Evolutionary conservation across 228 moss, liverwort and hornwort genomes (phyloP), one percentile per base, ranked within the genome.

Genomic region (Sphagnum fallax): DNA sequence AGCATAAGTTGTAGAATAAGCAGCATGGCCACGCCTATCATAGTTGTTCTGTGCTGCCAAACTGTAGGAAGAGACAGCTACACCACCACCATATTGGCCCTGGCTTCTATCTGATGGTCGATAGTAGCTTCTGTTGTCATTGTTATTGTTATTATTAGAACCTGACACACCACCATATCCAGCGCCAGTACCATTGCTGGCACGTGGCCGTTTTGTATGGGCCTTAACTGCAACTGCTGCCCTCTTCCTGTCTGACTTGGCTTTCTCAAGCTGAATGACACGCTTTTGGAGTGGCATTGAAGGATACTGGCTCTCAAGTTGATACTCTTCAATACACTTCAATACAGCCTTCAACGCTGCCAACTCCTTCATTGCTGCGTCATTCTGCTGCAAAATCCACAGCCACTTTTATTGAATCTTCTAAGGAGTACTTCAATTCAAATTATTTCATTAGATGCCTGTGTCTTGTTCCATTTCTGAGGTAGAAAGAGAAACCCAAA

Each of bases 301-400:
- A 47, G 94, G 92, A 73, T 98, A 98, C 67, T 91, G 94, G 71
- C 76, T 89, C 75, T 98, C 98, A 58, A 98, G 81, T 63, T 89
- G 90, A 52, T 98, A 98, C 78, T 98, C 98, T 70, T 98, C 98
- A 52, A 98, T 98, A 74, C 93, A 93, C 81, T 98, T 98, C 52
- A 98, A 84, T 47, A 98, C 98, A 47, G 98, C 91, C 89, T 94
- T 98, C 73, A 98, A 78, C 62, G 98, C 98, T 51, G 94, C 98
- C 69, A 98, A 87, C 83, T 98, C 98, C 83, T 98, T 98, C 98
- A 98, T 98, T n/a, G 98, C 92, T 16, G 98, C 98, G 76, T 98
- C 98, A 75, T 98, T 98, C 98, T 98, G 88, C 78, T 77, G 55
- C 9, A 32, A 32, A 32, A 32, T 32, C 32, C 32, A 32, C 32